A percentile compares a stretch with the other conserved stretches of the same genome.
phyloP scores from a whole-genome alignment of 306 rosid species.

The Cucumis melo region DNA sequence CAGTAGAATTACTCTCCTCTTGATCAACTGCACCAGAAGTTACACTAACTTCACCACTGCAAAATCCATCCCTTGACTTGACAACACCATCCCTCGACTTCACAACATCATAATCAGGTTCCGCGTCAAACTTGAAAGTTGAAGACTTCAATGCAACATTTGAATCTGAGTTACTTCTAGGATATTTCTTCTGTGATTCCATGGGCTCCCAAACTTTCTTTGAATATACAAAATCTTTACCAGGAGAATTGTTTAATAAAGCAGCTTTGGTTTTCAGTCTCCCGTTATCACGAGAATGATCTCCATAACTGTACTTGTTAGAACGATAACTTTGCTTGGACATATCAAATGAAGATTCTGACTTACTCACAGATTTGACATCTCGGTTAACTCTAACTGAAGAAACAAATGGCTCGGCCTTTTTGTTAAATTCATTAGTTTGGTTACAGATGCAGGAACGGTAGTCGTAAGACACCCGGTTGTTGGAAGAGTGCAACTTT shows the following conservation, averaged over 20 bases:
- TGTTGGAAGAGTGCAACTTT: conserved; percentile 45
- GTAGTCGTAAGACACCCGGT: conserved; percentile 39
- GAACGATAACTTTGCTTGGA: conserved; percentile 59
- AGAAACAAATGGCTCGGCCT: conserved; percentile 50
- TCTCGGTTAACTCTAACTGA: conserved; percentile 40
- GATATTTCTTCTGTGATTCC: conserved; percentile 66
- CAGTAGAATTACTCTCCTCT: conserved; percentile 32
- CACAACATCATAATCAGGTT: conserved; percentile 23
- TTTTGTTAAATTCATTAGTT: conserved; percentile 48
- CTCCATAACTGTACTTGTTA: conserved; percentile 43
- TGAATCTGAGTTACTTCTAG: conserved; percentile 55
- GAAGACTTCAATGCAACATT: conserved; percentile 41
- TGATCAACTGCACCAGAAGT: conserved; percentile 28
- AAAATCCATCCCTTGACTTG: not conserved
- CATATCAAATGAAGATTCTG: conserved; percentile 45
- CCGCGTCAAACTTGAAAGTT: conserved; percentile 25
- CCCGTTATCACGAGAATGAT: conserved; percentile 47
- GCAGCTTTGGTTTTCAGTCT: conserved; percentile 55
- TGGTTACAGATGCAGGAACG: conserved; percentile 69
- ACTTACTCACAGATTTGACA: conserved; percentile 34
- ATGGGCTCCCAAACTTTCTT: conserved; percentile 93
- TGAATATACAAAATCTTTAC: conserved; percentile 49
- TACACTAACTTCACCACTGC: conserved; percentile 17
- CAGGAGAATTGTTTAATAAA: conserved; percentile 34
- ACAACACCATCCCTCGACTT: conserved; percentile 21